Evolutionary conservation across 2,329 filamentous ascomycete genomes (phyloP).

Genomic region (Colletotrichum ledebouriae): DNA sequence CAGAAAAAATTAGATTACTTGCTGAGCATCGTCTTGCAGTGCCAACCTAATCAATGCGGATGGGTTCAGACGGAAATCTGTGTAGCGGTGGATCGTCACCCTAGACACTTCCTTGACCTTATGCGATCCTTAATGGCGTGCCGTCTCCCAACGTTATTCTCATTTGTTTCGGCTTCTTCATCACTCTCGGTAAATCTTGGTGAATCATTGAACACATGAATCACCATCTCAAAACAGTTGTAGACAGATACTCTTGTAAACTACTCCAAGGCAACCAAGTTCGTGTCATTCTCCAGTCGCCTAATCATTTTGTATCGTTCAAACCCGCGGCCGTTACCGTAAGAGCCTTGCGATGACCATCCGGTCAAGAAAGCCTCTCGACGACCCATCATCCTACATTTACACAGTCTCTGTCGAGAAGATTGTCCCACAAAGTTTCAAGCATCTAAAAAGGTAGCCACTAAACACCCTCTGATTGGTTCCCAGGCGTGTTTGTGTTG

Average conservation of each 20-base stretch:
- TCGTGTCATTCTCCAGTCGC: constrained; percentile 20
- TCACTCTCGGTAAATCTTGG: too few relatives aligned
- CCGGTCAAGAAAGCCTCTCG: neutral
- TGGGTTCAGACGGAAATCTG: constrained; percentile 10
- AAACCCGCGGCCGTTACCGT: constrained; percentile 8
- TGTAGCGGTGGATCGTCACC: constrained; percentile 12
- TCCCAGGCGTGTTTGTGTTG: constrained; percentile 53
- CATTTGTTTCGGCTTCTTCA: too few relatives aligned
- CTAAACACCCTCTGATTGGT: constrained; percentile 43
- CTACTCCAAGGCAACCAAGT: neutral
- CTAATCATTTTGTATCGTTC: constrained; percentile 21
- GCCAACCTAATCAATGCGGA: neutral
- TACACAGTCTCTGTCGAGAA: constrained; percentile 2
- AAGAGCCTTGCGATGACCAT: neutral
- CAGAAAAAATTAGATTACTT: neutral
- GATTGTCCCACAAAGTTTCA: neutral
- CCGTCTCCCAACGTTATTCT: too few relatives aligned
- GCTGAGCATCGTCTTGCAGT: neutral
- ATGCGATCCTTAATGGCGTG: too few relatives aligned
- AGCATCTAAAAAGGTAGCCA: too few relatives aligned
- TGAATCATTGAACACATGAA: too few relatives aligned
- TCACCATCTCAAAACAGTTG: too few relatives aligned
- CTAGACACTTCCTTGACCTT: neutral
- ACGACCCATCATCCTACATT: neutral
- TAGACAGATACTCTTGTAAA: neutral